Conservation (phyloP, 257 asterid species). For the Salvia hispanica region DNA sequence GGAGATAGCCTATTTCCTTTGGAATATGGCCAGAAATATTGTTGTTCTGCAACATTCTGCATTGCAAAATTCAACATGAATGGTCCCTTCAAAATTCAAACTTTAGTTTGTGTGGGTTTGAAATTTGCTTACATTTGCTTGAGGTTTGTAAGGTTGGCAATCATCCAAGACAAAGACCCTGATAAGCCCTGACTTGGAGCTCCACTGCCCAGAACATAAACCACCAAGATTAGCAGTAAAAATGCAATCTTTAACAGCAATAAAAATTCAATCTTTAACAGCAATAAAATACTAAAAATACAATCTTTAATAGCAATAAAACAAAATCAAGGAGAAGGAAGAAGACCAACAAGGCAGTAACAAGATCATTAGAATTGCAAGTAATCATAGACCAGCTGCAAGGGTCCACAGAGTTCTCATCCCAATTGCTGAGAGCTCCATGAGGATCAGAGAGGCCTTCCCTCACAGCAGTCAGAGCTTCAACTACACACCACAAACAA, state of each 20-base stretch:
- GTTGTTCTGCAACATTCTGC: constrained; percentile 80
- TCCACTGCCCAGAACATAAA: constrained; percentile 54
- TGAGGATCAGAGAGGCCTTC: constrained; percentile 67
- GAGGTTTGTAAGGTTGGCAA: constrained; percentile 89
- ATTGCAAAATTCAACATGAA: constrained; percentile 20
- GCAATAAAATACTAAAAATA: neutral
- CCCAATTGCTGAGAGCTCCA: constrained; percentile 91
- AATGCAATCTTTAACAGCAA: neutral
- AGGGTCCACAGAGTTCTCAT: constrained; percentile 91
- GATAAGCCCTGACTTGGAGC: constrained; percentile 98
- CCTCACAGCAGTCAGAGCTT: constrained; percentile 66
- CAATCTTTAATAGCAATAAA: neutral
- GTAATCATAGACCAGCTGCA: constrained; percentile 97
- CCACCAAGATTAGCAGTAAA: neutral
- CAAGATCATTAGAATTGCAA: constrained; percentile 80
- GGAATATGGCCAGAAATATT: constrained; percentile 84
- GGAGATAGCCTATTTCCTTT: constrained; percentile 66
- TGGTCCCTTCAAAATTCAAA: constrained; percentile 6
- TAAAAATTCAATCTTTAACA: neutral
- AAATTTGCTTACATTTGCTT: constrained; percentile 74
- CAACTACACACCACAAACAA: constrained; percentile 48
- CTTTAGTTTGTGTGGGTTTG: neutral
- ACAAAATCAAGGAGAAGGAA: neutral
- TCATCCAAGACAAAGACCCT: constrained; percentile 74
- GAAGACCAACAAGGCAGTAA: constrained; percentile 61